Conservation (phyloP, 768 basidiomycete species). For the Artomyces pyxidatus region DNA sequence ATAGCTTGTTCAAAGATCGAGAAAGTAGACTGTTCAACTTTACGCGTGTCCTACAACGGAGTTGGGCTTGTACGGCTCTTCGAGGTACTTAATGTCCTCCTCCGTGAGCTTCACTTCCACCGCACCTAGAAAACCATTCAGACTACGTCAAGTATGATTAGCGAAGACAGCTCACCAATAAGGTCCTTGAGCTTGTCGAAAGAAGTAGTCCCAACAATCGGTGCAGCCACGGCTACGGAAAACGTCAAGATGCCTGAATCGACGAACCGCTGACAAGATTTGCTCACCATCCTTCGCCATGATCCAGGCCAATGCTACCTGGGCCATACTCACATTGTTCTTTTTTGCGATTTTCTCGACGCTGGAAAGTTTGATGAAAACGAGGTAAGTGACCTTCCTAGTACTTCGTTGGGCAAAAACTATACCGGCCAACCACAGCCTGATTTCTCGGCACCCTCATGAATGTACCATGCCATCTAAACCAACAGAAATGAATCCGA, state of each 20-base stretch:
- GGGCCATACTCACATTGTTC: constrained; percentile 28
- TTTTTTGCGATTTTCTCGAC: constrained; percentile 31
- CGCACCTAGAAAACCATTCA: constrained; percentile 15
- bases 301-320: constrained; percentile 31
- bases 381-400: too few species aligned
- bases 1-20: too few species aligned
- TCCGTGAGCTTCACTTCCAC: constrained; percentile 28
- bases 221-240: constrained; percentile 23
- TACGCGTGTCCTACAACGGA: background rate
- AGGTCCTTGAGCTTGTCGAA: constrained; percentile 26
- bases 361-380: background rate
- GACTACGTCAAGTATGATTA: background rate
- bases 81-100: constrained; percentile 34
- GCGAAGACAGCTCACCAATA: constrained; percentile 15
- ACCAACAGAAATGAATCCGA: background rate
- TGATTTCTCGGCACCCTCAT: constrained; percentile 9
- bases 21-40: too few species aligned
- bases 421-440: constrained; percentile 9
- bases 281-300: background rate
- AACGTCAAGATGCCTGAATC: too few species aligned
- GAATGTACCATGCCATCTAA: constrained; percentile 6
- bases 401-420: background rate
- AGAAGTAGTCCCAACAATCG: constrained; percentile 29
- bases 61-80: constrained; percentile 27
- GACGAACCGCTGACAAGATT: too few species aligned